Evolutionary conservation across 2,329 filamentous ascomycete genomes (phyloP).

Genomic region (Aspergillus sp.): DNA sequence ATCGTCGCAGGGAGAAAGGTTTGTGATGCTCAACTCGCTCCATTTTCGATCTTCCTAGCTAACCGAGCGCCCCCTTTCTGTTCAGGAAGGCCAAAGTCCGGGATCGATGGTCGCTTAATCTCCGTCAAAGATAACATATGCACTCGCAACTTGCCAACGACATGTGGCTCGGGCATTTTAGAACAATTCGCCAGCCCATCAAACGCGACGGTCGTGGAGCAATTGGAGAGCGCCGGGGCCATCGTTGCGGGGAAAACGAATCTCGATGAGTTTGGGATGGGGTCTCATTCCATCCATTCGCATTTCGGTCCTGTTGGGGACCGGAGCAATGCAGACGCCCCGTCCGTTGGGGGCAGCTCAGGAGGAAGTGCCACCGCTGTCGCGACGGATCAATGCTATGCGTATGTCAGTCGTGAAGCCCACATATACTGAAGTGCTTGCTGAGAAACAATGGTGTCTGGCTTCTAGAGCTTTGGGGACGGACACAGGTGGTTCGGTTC

Average conservation of each 20-base stretch:
- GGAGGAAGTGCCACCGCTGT: constrained; percentile 91
- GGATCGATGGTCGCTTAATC: constrained; percentile 49
- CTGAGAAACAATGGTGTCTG: not conserved
- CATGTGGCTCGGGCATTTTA: constrained; percentile 78
- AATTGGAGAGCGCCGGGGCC: constrained; percentile 64
- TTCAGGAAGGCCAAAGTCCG: constrained; percentile 35
- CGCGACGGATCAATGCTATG: constrained; percentile 60
- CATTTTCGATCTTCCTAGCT: not conserved
- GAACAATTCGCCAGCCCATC: constrained; percentile 71
- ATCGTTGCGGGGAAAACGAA: constrained; percentile 77
- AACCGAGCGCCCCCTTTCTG: not conserved
- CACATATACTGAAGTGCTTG: constrained; percentile 11
- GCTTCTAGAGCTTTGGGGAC: constrained; percentile 72
- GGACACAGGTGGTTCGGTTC: constrained; percentile 87
- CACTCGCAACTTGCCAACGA: constrained; percentile 66
- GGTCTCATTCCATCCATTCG: constrained; percentile 73
- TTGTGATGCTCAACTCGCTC: constrained; percentile 5
- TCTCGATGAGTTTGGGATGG: constrained; percentile 96
- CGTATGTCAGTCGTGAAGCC: constrained; percentile 39
- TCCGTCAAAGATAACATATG: constrained; percentile 79
- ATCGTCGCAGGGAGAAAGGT: constrained; percentile 37
- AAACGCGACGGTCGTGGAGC: constrained; percentile 74
- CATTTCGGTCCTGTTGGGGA: constrained; percentile 65
- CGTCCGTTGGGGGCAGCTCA: constrained; percentile 84
- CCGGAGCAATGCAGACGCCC: constrained; percentile 42